A percentile compares a stretch with the other conserved stretches of the same genome.
Evolutionary conservation across 805 yeast species (phyloP).

Genomic region (Saccharomycopsis synnaedendra): DNA sequence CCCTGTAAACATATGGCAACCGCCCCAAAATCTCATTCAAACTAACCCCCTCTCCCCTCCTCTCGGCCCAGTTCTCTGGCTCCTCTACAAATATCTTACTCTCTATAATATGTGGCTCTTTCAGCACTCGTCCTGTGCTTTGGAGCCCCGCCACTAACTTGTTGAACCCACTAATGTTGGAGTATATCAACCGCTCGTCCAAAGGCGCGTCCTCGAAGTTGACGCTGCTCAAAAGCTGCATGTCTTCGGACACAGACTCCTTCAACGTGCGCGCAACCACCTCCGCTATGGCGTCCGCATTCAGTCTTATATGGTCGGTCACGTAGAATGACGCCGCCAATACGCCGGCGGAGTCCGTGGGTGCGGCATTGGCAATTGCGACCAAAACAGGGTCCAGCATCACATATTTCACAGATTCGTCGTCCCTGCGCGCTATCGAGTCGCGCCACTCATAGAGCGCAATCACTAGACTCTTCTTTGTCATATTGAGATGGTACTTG

Average conservation of each 20-base stretch:
- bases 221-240: conserved; percentile 7
- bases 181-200: conserved; percentile 7
- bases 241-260: conserved; percentile 13
- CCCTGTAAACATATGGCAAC: background rate
- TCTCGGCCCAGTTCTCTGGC: conserved; percentile 2
- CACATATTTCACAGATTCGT: conserved; percentile 74
- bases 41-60: background rate
- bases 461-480: conserved; percentile 44
- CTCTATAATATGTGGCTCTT: background rate
- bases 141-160: background rate
- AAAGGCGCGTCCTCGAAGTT: background rate
- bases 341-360: conserved; percentile 48
- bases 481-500: conserved; percentile 51
- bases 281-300: conserved; percentile 47
- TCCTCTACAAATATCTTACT: conserved; percentile 3
- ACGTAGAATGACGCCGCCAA: conserved; percentile 33
- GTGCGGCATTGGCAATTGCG: conserved; percentile 44
- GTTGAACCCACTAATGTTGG: conserved; percentile 10
- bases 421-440: conserved; percentile 53
- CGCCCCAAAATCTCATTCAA: conserved; percentile 2
- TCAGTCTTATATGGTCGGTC: conserved; percentile 45
- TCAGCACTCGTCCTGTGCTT: background rate
- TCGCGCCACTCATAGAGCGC: conserved; percentile 80
- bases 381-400: conserved; percentile 75
- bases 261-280: conserved; percentile 35